Percentiles rank a stretch among this genome's conserved stretches.
phyloP scores from a whole-genome alignment of 768 basidiomycete species.

The Holtermanniella nyarrowii region DNA sequence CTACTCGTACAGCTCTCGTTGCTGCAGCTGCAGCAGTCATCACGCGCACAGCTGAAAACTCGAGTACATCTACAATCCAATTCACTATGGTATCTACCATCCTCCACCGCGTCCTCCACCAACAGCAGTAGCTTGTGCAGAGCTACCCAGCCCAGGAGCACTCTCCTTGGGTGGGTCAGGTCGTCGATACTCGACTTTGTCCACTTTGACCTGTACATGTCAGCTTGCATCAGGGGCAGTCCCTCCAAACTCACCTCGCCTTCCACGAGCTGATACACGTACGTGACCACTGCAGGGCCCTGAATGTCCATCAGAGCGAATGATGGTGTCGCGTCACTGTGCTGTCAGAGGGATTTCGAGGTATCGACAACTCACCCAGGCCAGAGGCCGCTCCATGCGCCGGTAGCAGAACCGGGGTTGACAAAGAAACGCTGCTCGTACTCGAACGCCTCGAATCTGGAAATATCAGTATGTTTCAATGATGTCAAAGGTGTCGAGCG shows the following conservation, averaged over 20 bases:
- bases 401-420: conserved; percentile 89
- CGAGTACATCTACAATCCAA: no score
- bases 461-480: no score
- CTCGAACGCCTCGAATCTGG: conserved; percentile 86
- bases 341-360: no score
- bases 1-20: no score
- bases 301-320: conserved; percentile 98
- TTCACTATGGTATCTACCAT: no score
- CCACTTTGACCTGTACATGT: conserved; percentile 39
- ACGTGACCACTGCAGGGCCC: conserved; percentile 91
- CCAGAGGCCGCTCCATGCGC: conserved; percentile 76
- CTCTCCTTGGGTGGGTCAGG: conserved; percentile 29
- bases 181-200: conserved; percentile 42
- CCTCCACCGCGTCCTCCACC: background rate
- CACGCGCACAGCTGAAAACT: no score
- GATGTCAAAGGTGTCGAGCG: no score
- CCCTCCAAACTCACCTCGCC: conserved; percentile 57
- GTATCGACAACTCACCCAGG: conserved; percentile 49
- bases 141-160: background rate
- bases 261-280: conserved; percentile 89
- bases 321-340: conserved; percentile 76
- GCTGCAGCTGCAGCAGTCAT: no score
- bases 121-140: background rate
- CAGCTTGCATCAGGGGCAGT: background rate
- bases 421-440: conserved; percentile 86